Conservation (phyloP, 129 eudicot species). For the Helianthus annuus region HanXRQr2.0-SUNRISE NC_035436.2:178615439-178615938, state of each 20-base stretch:
- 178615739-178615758: conserved; percentile 38
- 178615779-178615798: conserved; percentile 57
- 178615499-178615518: conserved; percentile 90
- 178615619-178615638: conserved; percentile 77
- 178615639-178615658: conserved; percentile 93
- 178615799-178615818: conserved; percentile 55
- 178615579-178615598: conserved; percentile 89
- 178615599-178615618: conserved; percentile 91
- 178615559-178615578: conserved; percentile 57
- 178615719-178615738: conserved; percentile 64
- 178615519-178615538: conserved; percentile 68
- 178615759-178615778: conserved; percentile 44
- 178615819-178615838: conserved; percentile 53
- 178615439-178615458: conserved; percentile 77
- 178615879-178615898: conserved; percentile 32
- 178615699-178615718: conserved; percentile 61
- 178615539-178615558: conserved; percentile 80
- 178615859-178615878: conserved; percentile 48
- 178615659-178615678: conserved; percentile 66
- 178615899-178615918: conserved; percentile 52
- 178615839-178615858: conserved; percentile 60
- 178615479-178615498: conserved; percentile 82
- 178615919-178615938: conserved; percentile 67
- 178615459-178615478: conserved; percentile 90
- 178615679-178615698: conserved; percentile 48